Conservation (phyloP, 345 rosid species). For the Dovyalis caffra region DNA sequence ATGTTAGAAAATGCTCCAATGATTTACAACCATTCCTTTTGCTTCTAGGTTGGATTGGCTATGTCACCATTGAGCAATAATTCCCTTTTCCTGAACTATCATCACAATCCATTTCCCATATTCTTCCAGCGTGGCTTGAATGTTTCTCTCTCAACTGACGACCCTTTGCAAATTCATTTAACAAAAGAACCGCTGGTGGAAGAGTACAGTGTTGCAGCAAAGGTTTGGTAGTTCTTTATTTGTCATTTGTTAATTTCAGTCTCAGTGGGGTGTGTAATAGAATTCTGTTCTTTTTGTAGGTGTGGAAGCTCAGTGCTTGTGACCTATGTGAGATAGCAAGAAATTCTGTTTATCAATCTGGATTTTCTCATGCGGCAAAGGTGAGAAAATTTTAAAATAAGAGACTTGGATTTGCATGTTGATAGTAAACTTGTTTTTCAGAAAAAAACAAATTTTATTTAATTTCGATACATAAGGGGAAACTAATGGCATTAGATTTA, state of each 20-base stretch:
- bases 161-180: conserved; percentile 59
- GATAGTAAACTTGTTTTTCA: too few species aligned
- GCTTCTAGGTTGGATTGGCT: conserved; percentile 45
- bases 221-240: conserved; percentile 26
- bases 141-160: conserved; percentile 54
- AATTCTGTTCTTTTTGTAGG: conserved; percentile 25
- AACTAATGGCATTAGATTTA: too few species aligned
- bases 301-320: conserved; percentile 55
- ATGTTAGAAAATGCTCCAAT: background rate
- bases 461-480: too few species aligned
- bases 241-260: background rate
- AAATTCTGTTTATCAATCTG: conserved; percentile 55
- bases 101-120: conserved; percentile 47
- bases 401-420: background rate
- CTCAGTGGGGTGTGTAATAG: background rate
- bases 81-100: conserved; percentile 53
- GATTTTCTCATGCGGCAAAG: conserved; percentile 46
- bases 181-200: conserved; percentile 56
- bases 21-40: background rate
- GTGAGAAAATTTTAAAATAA: conserved; percentile 19
- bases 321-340: conserved; percentile 61
- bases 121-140: conserved; percentile 54
- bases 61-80: conserved; percentile 62
- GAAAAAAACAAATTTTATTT: too few species aligned
- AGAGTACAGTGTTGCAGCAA: conserved; percentile 58